phyloP scores from a whole-genome alignment of 75 land plant genomes.

The Sequoiadendron giganteum region DNA sequence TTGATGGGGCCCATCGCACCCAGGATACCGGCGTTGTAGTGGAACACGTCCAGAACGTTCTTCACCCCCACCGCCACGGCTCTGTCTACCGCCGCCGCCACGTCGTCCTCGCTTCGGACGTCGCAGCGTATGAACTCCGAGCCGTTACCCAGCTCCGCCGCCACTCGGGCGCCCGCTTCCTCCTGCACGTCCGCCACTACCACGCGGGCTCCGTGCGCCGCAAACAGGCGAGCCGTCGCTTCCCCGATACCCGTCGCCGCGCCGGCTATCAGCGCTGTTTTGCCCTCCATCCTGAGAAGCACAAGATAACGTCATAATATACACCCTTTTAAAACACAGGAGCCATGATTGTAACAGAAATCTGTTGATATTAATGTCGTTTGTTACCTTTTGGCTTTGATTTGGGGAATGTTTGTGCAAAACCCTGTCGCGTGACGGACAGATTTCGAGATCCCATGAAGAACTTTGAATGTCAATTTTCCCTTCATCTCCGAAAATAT shows the following conservation, averaged over 20 bases:
- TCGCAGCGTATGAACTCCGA: conserved; percentile 48
- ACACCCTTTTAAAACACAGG: too few species aligned
- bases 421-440: too few species aligned
- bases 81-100: conserved; percentile 35
- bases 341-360: too few species aligned
- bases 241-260: conserved; percentile 85
- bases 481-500: too few species aligned
- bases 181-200: conserved; percentile 71
- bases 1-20: conserved; percentile 29
- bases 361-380: too few species aligned
- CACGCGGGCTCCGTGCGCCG: conserved; percentile 58
- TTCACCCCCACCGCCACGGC: conserved; percentile 24
- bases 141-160: conserved; percentile 31
- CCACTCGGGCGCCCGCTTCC: conserved; percentile 27
- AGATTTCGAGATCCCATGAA: too few species aligned
- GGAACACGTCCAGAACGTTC: conserved; percentile 45
- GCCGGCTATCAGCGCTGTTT: conserved; percentile 63
- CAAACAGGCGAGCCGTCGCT: conserved; percentile 57
- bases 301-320: background rate
- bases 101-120: conserved; percentile 52
- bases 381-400: too few species aligned
- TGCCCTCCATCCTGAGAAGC: conserved; percentile 50
- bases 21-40: conserved; percentile 65
- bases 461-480: too few species aligned
- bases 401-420: too few species aligned